Conservation (phyloP, 129 eudicot genomes). For the Chrysanthemum makinoi region DNA sequence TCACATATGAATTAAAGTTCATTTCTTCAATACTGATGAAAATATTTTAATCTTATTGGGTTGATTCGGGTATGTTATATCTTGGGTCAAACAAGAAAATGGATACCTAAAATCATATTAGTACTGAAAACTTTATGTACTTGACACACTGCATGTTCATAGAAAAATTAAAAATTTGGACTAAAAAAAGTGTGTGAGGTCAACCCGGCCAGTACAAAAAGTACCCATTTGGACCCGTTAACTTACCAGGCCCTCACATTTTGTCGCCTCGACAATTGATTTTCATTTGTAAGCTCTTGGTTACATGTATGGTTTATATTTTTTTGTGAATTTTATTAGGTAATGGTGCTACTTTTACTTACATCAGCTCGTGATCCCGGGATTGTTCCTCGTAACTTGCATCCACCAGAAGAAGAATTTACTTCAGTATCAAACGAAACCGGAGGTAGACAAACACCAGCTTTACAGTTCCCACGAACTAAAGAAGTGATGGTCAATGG, state of each 20-base stretch:
- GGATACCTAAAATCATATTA: no score
- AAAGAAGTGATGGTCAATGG: slow-evolving; percentile 88
- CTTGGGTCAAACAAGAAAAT: no score
- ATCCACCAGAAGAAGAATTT: slow-evolving; percentile 87
- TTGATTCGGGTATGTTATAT: no score
- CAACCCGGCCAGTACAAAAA: no score
- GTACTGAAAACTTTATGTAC: no score
- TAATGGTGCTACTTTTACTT: slow-evolving; percentile 62
- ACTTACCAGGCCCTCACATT: no score
- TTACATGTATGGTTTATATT: neutral
- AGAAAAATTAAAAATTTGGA: no score
- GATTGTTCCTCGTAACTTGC: slow-evolving; percentile 80
- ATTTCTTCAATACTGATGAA: no score
- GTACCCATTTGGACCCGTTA: no score
- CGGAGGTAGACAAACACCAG: slow-evolving; percentile 79
- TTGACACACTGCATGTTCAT: no score
- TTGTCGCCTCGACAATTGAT: neutral
- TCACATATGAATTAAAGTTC: neutral
- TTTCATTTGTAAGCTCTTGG: neutral
- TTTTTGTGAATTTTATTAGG: slow-evolving; percentile 40
- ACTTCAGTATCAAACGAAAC: slow-evolving; percentile 52
- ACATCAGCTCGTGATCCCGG: slow-evolving; percentile 91
- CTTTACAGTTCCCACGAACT: slow-evolving; percentile 78
- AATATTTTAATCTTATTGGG: no score
- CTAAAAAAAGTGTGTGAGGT: no score